Evolutionary conservation across 2,329 filamentous ascomycete species (phyloP).

Genomic region (Cladosporium sp.): DNA sequence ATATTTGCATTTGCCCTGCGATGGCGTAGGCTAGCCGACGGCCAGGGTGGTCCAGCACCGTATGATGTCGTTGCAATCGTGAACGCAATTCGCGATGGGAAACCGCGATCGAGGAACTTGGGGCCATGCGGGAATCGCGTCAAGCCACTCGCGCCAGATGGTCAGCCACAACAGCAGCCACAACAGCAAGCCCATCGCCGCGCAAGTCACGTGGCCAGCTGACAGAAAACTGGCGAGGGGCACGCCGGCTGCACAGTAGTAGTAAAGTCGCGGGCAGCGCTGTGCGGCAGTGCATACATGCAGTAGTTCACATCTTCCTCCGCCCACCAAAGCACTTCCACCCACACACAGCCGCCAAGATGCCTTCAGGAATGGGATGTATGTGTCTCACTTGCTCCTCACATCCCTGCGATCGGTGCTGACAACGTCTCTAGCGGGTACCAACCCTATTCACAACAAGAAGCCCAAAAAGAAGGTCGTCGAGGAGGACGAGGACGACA

Average conservation of each 20-base stretch:
- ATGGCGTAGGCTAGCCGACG: background rate
- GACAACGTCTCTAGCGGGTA: conserved; percentile 38
- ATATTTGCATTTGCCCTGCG: conserved; percentile 7
- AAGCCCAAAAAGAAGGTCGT: conserved; percentile 73
- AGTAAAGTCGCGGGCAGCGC: background rate
- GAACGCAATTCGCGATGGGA: conserved; percentile 4
- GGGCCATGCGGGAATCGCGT: conserved; percentile 5
- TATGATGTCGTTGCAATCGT: background rate
- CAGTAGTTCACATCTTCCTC: background rate
- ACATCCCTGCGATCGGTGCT: background rate
- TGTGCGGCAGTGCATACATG: background rate
- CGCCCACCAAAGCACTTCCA: background rate
- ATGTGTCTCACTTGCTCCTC: conserved; percentile 19
- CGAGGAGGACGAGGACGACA: conserved; percentile 80
- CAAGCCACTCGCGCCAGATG: conserved; percentile 7
- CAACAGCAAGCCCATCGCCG: background rate
- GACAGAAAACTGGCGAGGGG: conserved; percentile 1
- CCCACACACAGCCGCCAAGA: conserved; percentile 25
- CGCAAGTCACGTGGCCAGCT: background rate
- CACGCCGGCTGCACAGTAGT: background rate
- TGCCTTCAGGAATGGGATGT: conserved; percentile 51
- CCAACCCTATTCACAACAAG: conserved; percentile 64
- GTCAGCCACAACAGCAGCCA: background rate
- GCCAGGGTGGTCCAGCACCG: conserved; percentile 1
- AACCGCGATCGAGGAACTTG: conserved; percentile 7